A percentile compares a stretch with the other conserved stretches of the same genome.
Conservation (phyloP, 2,329 filamentous ascomycete species). For the Claviceps quebecensis region DNA sequence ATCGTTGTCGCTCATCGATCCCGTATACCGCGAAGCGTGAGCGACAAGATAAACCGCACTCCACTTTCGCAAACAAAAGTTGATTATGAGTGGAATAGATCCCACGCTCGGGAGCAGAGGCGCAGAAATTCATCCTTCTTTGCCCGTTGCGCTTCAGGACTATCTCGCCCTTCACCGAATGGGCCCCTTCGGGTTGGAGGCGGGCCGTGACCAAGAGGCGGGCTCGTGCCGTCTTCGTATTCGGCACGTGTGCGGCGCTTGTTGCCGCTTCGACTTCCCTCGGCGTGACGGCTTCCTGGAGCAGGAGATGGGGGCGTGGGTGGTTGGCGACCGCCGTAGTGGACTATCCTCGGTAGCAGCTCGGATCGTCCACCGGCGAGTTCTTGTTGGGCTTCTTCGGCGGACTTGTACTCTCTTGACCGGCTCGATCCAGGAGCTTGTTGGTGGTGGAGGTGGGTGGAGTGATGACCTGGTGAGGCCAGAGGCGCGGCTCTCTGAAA, state of each 20-base stretch:
- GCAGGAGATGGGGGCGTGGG: slow-evolving; percentile 78
- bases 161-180: slow-evolving; percentile 71
- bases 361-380: slow-evolving; percentile 86
- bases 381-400: slow-evolving; percentile 87
- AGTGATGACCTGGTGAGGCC: slow-evolving; percentile 64
- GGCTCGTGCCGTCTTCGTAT: slow-evolving; percentile 84
- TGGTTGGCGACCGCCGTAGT: slow-evolving; percentile 88
- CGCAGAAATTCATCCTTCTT: slow-evolving; percentile 90
- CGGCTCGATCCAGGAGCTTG: slow-evolving; percentile 45
- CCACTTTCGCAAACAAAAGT: too few species aligned
- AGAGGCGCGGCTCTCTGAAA: slow-evolving; percentile 53
- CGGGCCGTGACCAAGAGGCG: slow-evolving; percentile 66
- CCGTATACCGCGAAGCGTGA: background rate
- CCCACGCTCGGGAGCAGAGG: slow-evolving; percentile 84
- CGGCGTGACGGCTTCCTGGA: slow-evolving; percentile 32
- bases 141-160: slow-evolving; percentile 63
- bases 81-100: slow-evolving; percentile 79
- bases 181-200: slow-evolving; percentile 48
- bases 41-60: background rate
- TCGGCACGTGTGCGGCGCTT: slow-evolving; percentile 73
- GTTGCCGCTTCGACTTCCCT: slow-evolving; percentile 43
- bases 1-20: too few species aligned
- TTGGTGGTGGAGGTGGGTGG: slow-evolving; percentile 20
- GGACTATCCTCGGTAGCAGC: slow-evolving; percentile 80
- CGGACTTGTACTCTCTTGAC: slow-evolving; percentile 79